These are phyloP conservation scores for Malassezia arunalokei DNA, from an alignment of 1,284 basidiomycete species.

Conservation along the genomic window DNA sequence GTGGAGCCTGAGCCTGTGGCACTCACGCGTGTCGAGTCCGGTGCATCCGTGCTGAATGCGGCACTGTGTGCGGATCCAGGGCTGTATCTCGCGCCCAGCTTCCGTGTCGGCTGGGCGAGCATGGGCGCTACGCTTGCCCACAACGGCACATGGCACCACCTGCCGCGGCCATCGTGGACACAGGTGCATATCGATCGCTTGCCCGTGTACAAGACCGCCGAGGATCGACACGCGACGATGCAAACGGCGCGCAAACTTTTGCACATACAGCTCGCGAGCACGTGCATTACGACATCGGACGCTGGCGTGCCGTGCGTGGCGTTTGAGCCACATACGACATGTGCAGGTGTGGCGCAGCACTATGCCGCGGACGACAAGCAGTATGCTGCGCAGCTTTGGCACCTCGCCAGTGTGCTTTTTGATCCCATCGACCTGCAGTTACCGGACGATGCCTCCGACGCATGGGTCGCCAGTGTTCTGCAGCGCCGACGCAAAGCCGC, in stretches of 20 bases:
- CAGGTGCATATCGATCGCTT: neutral
- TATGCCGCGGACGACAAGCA: slow-evolving; percentile 65
- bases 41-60: slow-evolving; percentile 1
- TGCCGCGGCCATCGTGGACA: neutral
- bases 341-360: slow-evolving; percentile 63
- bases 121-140: slow-evolving; percentile 61
- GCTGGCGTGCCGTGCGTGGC: slow-evolving; percentile 52
- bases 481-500: slow-evolving; percentile 65
- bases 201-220: neutral
- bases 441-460: slow-evolving; percentile 52
- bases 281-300: slow-evolving; percentile 53
- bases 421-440: slow-evolving; percentile 63
- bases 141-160: slow-evolving; percentile 50
- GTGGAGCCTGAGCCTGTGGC: neutral
- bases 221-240: neutral
- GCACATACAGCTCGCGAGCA: slow-evolving; percentile 64
- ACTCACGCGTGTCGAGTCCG: neutral
- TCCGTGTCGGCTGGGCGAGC: slow-evolving; percentile 81
- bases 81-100: slow-evolving; percentile 71
- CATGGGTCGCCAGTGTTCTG: slow-evolving; percentile 55
- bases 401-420: slow-evolving; percentile 78
- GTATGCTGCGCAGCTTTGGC: slow-evolving; percentile 58
- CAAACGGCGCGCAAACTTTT: slow-evolving; percentile 54
- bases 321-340: slow-evolving; percentile 53
- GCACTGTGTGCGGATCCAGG: slow-evolving; percentile 60